Evolutionary conservation across 345 rosid species (phyloP), one percentile per base, ranked within the genome.

Genomic region (Arabidopsis arenosa): DNA sequence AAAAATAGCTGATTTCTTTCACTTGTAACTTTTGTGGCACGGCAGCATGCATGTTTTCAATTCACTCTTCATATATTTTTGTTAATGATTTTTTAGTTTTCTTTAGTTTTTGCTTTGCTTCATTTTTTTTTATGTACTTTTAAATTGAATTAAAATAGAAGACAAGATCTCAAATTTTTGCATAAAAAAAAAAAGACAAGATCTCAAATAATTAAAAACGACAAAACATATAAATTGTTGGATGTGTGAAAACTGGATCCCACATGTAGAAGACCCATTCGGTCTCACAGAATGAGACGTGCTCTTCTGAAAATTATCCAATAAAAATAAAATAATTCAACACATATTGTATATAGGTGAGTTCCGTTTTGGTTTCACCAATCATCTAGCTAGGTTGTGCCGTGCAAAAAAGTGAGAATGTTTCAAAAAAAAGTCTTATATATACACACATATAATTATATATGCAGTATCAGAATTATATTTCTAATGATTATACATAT

Each of bases 241-340:
- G 71, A 73, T n/a, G 70, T 54, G 64, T 48, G 57, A 23, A 33
- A 35, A 14, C 55, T 32, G 18, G 36, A 63, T 41, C 63, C 63
- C 70, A 63, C 63, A 63, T 63, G 55, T 63, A 63, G 10, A 63
- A 55, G 32, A 64, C 57, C 36, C 71, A 47, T 63, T 58, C 33
- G 53, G 70, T 63, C 13, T 17, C 35, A 17, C 17, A 10, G 21
- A 54, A 14, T 61, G 13, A 69, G 63, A 26, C 70, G 44, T 73
- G 44, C 3, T 26, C 40, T 62, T 12, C 18, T 40, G 17, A 21
- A 23, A 23, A 17, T 59, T 10, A 59, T 39, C n/a, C 64, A 59
- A 15, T 28, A 18, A 28, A 28, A 28, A 28, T 28, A 28, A 28
- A 28, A 28, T 28, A 28, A 28, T 28, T 28, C 30, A 28, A 28